Base-by-base conservation (phyloP, 441 rosid genomes). In the Populus hybrid region DNA sequence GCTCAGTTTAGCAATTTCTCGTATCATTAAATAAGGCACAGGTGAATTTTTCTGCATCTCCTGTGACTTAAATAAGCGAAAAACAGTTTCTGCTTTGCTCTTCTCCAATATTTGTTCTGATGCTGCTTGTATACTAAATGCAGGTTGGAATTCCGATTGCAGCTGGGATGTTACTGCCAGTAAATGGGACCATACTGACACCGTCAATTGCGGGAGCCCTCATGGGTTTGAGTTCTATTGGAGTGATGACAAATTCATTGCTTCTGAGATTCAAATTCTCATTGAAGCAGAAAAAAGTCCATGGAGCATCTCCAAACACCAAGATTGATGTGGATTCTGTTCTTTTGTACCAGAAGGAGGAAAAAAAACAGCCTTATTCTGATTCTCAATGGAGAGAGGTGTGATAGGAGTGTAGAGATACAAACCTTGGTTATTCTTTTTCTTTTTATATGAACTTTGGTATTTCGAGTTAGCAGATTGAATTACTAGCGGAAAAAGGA, bases 121-220 rank as follows among this genome's bases (percentile, higher is more conserved):
- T 24, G 50, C 9, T 70, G 65, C 61, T 65, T n/a, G 21, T 38
- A 20, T 65, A n/a, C 21, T 12, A 8, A 68, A 28, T 72, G 42
- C 81, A 93, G 99, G 89, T 94, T 30, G 99, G 99, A 61, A 87
- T 96, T 84, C 97, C 99, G 1, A 86, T 96, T 59, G 98, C 98
- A 23, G 99, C 99, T 7, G 98, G 98, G 67, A 82, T 89, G 86
- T 81, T 96, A 81, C 85, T 96, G 50, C 99, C 99, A 10, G 10
- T 90, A 32, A 91, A 95, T 1, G 98, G 99, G 75, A 91, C 95
- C 59, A 90, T 92, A 82, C 86, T 96, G 80, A 96, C 97, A 70
- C 99, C 99, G 73, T 94, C 97, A 59, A 96, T 96, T 61, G 97
- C 99, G 0, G 97, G 99, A 76, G 99, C 93, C 61, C 97, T 94